phyloP scores from a whole-genome alignment of 106 monocot species.

The Iris macrosiphon region DNA sequence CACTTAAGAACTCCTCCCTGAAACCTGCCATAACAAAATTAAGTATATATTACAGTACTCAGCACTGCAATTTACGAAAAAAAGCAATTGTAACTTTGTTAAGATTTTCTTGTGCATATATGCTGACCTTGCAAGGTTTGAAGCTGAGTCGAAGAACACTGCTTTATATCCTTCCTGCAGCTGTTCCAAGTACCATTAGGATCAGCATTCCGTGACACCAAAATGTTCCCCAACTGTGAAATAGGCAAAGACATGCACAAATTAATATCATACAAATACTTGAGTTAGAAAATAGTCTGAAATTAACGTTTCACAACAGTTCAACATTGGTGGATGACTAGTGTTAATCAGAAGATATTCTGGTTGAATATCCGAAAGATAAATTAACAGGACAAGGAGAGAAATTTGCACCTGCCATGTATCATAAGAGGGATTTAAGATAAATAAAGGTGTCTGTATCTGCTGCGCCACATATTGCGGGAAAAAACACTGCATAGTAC shows the following conservation, averaged over 20 bases:
- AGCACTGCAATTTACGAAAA: neutral
- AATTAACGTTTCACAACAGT: too few relatives aligned
- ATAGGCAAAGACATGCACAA: too few relatives aligned
- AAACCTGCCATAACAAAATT: slow-evolving; percentile 16
- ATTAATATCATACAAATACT: too few relatives aligned
- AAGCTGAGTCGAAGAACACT: slow-evolving; percentile 41
- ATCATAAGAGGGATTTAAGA: slow-evolving; percentile 67
- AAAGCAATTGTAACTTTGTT: too few relatives aligned
- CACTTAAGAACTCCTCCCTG: slow-evolving; percentile 41
- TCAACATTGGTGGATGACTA: too few relatives aligned
- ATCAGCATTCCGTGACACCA: slow-evolving; percentile 49
- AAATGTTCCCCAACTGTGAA: slow-evolving; percentile 53
- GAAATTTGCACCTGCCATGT: slow-evolving; percentile 44
- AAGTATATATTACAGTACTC: neutral
- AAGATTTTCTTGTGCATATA: too few relatives aligned
- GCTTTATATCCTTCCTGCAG: slow-evolving; percentile 48
- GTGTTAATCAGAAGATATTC: too few relatives aligned
- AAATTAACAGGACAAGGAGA: neutral
- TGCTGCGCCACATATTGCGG: slow-evolving; percentile 35
- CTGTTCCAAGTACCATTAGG: slow-evolving; percentile 40
- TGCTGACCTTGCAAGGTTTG: slow-evolving; percentile 39
- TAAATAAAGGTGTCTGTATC: slow-evolving; percentile 48
- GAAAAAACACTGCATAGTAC: slow-evolving; percentile 56
- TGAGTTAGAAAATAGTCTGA: too few relatives aligned
- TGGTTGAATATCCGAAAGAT: too few relatives aligned